Base-by-base conservation (phyloP, 768 basidiomycete genomes). In the Harrya chromipes region DNA sequence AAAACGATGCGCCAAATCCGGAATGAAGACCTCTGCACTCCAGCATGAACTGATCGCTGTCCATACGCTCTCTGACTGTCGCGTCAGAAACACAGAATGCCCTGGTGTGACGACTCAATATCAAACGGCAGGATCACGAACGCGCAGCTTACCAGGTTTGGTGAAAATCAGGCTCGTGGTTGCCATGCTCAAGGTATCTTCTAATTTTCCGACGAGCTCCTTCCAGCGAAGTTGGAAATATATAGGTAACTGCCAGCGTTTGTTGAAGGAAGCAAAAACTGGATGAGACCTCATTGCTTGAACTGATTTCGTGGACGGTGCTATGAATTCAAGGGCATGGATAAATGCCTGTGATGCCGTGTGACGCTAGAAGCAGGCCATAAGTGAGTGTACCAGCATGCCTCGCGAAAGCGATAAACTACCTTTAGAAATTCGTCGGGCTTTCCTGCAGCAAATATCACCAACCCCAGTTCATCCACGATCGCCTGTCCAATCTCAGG, bases 191-290 rank as follows among this genome's bases (percentile, higher is more conserved):
- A 98, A 69, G 2, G 72, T 68, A 12, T 85, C 84, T 70, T 99
- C 97, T 14, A 97, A 70, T 43, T 74, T 76, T 1, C 78, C 71
- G 0, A 94, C 82, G 44, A 95, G 89, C 62, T 97, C 95, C 69
- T 97, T 97, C 92, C 94, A 95, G 38, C 95, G 80, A 52, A 99
- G 73, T 62, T 99, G 97, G 66, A 95, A 98, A 65, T 98, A 98
- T 9, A 98, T 88, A 1, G 92, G 90, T 3, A 99, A 78, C 64
- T 98, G 97, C 94, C 97, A 99, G 31, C 93, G 80, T 52, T 81
- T 77, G 62, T 87, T 82, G 62, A 98, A 97, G 1, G 83, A 68
- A 20, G 61, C 55, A 64, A 85, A 95, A 4, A 83, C 73, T 0
- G 83, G 79, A 64, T 92, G 88, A 4, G 72, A 62, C 4, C 91